These are phyloP conservation scores for Tetrahymena thermophila DNA, from an alignment of 73 alveolate genomes.

Conservation along the genomic window DNA sequence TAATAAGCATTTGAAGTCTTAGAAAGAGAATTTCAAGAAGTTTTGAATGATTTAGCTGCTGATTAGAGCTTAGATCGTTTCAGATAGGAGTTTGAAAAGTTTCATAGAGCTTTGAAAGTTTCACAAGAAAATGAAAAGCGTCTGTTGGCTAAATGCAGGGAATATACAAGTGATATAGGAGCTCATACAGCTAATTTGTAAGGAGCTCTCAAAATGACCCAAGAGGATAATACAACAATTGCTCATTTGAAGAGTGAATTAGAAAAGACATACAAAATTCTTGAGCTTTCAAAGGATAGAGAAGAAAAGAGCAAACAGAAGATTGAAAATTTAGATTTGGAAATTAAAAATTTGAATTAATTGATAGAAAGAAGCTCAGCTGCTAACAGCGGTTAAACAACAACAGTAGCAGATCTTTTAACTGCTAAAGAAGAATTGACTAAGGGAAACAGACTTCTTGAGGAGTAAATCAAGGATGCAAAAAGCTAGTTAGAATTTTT, in stretches of 20 bases:
- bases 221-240: conserved; percentile 58
- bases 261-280: conserved; percentile 28
- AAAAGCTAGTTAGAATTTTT: background rate
- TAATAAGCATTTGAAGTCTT: conserved; percentile 54
- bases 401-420: conserved; percentile 31
- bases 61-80: conserved; percentile 72
- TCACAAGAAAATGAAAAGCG: conserved; percentile 75
- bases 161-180: conserved; percentile 67
- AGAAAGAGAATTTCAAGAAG: conserved; percentile 80
- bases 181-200: conserved; percentile 62
- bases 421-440: conserved; percentile 4
- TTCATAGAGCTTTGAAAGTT: conserved; percentile 75
- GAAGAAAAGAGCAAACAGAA: conserved; percentile 31
- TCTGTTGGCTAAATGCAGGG: conserved; percentile 88
- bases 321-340: conserved; percentile 10
- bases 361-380: conserved; percentile 23
- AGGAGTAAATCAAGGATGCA: background rate
- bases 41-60: conserved; percentile 80
- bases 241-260: conserved; percentile 52
- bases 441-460: conserved; percentile 9
- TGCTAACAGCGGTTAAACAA: conserved; percentile 18
- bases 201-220: conserved; percentile 69
- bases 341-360: conserved; percentile 27
- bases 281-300: conserved; percentile 32
- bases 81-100: conserved; percentile 72